These are phyloP conservation scores for Penicillium sp. DNA, from an alignment of 2,329 filamentous ascomycete species.

Conservation along the genomic window DNA sequence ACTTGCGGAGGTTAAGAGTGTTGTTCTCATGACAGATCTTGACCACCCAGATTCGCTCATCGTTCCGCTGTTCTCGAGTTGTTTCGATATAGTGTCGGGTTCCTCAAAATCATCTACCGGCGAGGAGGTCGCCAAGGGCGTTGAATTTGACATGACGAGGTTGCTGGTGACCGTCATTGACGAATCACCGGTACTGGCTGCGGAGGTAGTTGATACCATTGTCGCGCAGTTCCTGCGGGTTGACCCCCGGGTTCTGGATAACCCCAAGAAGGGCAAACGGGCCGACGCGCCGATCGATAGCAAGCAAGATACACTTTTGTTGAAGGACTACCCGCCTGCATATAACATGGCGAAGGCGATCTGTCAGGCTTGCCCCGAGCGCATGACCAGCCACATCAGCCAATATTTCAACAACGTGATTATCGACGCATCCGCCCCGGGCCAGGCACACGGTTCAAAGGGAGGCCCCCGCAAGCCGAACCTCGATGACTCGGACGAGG, in stretches of 20 bases:
- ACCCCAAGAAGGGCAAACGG: conserved; percentile 61
- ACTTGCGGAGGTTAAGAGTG: conserved; percentile 90
- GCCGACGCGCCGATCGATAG: conserved; percentile 64
- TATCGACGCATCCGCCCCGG: conserved; percentile 75
- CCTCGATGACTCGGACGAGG: conserved; percentile 66
- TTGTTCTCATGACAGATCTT: conserved; percentile 87
- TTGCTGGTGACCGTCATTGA: conserved; percentile 85
- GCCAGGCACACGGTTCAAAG: conserved; percentile 58
- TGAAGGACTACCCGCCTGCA: conserved; percentile 86
- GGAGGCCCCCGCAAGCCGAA: conserved; percentile 50
- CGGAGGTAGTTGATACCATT: conserved; percentile 86
- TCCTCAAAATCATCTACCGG: conserved; percentile 74
- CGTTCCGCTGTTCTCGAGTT: conserved; percentile 78
- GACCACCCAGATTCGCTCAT: conserved; percentile 80
- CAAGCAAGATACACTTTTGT: conserved; percentile 79
- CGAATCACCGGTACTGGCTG: conserved; percentile 76
- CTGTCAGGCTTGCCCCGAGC: conserved; percentile 85
- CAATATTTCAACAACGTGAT: conserved; percentile 98
- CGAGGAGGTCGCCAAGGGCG: conserved; percentile 87
- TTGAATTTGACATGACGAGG: conserved; percentile 89
- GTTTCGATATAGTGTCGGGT: conserved; percentile 89
- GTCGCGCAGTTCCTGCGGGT: conserved; percentile 94
- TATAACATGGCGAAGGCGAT: conserved; percentile 97
- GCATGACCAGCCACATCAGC: conserved; percentile 92
- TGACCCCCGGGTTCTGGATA: conserved; percentile 63